Evolutionary conservation across 2,329 filamentous ascomycete species (phyloP), one percentile per base, ranked within the genome.

Genomic region (Diaporthe longicolla): DNA sequence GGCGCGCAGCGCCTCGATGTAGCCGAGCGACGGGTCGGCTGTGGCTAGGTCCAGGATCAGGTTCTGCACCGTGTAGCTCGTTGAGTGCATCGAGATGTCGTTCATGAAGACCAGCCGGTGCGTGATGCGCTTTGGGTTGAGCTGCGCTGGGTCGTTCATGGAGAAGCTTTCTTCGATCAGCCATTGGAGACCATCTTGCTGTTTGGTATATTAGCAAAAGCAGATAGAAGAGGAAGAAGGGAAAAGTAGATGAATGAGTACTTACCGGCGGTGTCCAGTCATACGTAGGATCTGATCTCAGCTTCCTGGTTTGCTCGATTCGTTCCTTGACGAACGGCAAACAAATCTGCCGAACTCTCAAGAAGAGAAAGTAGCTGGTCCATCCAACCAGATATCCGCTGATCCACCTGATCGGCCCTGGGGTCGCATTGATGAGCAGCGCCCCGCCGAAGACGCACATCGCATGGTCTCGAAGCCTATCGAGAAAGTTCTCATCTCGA

Each of bases 251-350:
- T 29, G 3, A 29, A 29, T 32, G 50, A 52, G 50, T 52, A 9
- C 50, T 26, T 52, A 52, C 50, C n/a, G 50, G n/a, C n/a, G 50
- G 50, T n/a, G 50, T 52, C 50, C 50, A 52, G 50, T 52, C 50
- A n/a, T 52, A 24, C 4, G n/a, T 52, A 8, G 50, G 50, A 52
- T 52, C 50, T n/a, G n/a, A 52, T 52, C 50, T 52, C 21, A 52
- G n/a, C 50, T 52, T 26, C 2, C 9, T 5, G 15, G 50, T 26
- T 24, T 52, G 50, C 50, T 52, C n/a, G 50, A 52, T 9, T n/a
- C 50, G 10, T 26, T 52, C 6, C 50, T 52, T 52, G n/a, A 52
- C 50, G 6, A 26, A 1, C 15, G 50, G 50, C 50, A 26, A 26
- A n/a, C 50, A 52, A n/a, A 52, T 24, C 26, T n/a, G 50, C 26